These are phyloP conservation scores for Cyberlindnera petersonii DNA, from an alignment of 805 yeast species.

Conservation along the genomic window DNA sequence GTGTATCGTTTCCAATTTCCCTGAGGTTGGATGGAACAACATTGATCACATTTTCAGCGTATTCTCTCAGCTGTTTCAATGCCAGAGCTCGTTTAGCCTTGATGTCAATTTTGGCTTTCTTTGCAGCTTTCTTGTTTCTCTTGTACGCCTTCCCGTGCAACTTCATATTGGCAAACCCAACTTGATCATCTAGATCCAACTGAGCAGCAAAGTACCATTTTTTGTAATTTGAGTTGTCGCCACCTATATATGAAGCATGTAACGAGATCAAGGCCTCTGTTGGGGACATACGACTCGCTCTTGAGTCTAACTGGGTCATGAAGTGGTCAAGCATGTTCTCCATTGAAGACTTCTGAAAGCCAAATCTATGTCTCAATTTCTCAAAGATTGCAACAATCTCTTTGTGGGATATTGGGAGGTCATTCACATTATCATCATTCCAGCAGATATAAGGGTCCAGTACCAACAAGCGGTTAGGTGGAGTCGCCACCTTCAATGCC, in stretches of 20 bases:
- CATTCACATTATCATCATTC: background rate
- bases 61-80: constrained; percentile 46
- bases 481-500: constrained; percentile 1
- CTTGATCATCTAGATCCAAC: constrained; percentile 67
- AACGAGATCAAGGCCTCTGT: constrained; percentile 65
- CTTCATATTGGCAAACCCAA: constrained; percentile 55
- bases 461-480: background rate
- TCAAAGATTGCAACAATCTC: constrained; percentile 61
- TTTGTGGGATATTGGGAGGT: constrained; percentile 30
- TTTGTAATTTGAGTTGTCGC: constrained; percentile 78
- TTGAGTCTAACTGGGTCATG: constrained; percentile 78
- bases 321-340: constrained; percentile 79
- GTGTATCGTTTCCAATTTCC: background rate
- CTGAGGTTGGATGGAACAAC: constrained; percentile 20
- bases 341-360: constrained; percentile 78
- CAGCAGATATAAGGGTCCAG: constrained; percentile 1
- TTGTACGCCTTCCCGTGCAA: constrained; percentile 42
- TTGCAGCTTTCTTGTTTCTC: constrained; percentile 42
- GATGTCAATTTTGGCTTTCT: constrained; percentile 34
- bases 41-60: constrained; percentile 47
- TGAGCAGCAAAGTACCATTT: constrained; percentile 93
- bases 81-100: constrained; percentile 35
- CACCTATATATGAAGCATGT: constrained; percentile 92
- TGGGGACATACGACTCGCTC: constrained; percentile 77
- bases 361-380: constrained; percentile 60